Conservation (phyloP, 306 rosid genomes). For the Begonia fuchsioides region DNA sequence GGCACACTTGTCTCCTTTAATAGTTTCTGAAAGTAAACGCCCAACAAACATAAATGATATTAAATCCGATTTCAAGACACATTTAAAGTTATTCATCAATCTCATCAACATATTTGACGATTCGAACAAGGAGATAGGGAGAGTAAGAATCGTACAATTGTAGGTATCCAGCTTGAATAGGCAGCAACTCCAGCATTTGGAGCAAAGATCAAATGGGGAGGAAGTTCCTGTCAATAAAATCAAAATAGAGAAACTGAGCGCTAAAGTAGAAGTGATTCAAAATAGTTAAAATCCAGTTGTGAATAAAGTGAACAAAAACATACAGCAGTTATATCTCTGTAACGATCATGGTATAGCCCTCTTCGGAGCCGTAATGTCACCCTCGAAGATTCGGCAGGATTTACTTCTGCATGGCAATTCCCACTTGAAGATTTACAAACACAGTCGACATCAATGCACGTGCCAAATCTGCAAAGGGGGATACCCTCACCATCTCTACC, state of each 20-base stretch:
- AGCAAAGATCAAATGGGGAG: conserved; percentile 62
- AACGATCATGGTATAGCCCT: conserved; percentile 78
- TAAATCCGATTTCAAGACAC: conserved; percentile 1
- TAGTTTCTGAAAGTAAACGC: conserved; percentile 36
- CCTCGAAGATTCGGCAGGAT: conserved; percentile 17
- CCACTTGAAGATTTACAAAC: conserved; percentile 43
- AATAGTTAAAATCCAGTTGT: conserved; percentile 2
- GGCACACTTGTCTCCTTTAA: conserved; percentile 42
- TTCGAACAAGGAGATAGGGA: neutral
- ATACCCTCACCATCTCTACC: conserved; percentile 68
- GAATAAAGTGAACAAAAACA: conserved; percentile 1
- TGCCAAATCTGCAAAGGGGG: conserved; percentile 30
- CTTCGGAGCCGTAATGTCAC: conserved; percentile 51
- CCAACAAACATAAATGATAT: conserved; percentile 4
- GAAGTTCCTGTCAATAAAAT: conserved; percentile 48
- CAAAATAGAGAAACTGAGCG: neutral
- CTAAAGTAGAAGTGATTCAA: neutral
- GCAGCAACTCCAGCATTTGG: conserved; percentile 90
- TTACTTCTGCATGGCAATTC: conserved; percentile 8
- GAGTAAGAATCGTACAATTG: conserved; percentile 38
- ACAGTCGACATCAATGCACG: conserved; percentile 42
- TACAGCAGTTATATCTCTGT: conserved; percentile 48
- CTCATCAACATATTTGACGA: too few relatives aligned
- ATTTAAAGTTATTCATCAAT: neutral
- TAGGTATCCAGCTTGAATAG: conserved; percentile 79